These are phyloP conservation scores for Zopfia rhizophila DNA, from an alignment of 2,329 filamentous ascomycete genomes.

Conservation along the genomic window DNA sequence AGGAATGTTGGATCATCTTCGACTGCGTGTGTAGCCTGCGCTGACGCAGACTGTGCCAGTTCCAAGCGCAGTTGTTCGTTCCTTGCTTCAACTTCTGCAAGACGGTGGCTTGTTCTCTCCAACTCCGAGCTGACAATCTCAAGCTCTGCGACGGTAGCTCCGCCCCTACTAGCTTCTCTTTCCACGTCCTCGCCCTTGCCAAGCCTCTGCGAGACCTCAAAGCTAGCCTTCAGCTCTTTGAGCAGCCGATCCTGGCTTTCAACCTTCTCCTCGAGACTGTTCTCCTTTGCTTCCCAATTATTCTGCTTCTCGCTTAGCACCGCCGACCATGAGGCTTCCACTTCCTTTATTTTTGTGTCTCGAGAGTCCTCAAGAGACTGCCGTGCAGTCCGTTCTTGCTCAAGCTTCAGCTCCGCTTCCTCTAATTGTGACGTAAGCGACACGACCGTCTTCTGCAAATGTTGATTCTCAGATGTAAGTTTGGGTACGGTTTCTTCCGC, in stretches of 20 bases:
- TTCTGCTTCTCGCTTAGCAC: constrained; percentile 93
- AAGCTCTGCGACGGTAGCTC: constrained; percentile 86
- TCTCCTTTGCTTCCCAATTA: constrained; percentile 96
- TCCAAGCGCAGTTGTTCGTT: constrained; percentile 94
- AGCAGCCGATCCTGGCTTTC: constrained; percentile 92
- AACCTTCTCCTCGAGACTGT: constrained; percentile 88
- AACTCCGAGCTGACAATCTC: constrained; percentile 93
- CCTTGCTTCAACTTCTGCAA: constrained; percentile 90
- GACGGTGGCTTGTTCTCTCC: constrained; percentile 84
- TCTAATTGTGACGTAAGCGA: constrained; percentile 84
- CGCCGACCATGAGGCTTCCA: constrained; percentile 88
- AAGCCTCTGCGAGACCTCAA: constrained; percentile 93
- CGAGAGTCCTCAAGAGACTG: constrained; percentile 80
- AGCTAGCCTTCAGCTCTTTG: constrained; percentile 95
- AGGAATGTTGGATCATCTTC: constrained; percentile 93
- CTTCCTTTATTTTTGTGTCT: constrained; percentile 84
- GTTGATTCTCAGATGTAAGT: constrained; percentile 86
- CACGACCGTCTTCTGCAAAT: constrained; percentile 81
- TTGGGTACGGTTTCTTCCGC: constrained; percentile 93
- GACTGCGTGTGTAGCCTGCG: constrained; percentile 66
- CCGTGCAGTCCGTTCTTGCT: constrained; percentile 77
- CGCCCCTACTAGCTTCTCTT: constrained; percentile 65
- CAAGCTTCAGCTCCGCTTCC: constrained; percentile 81
- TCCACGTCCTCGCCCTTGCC: constrained; percentile 75
- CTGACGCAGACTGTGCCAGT: constrained; percentile 87